Evolutionary conservation across 345 rosid species (phyloP).

Genomic region (Citrus unshiu): DNA sequence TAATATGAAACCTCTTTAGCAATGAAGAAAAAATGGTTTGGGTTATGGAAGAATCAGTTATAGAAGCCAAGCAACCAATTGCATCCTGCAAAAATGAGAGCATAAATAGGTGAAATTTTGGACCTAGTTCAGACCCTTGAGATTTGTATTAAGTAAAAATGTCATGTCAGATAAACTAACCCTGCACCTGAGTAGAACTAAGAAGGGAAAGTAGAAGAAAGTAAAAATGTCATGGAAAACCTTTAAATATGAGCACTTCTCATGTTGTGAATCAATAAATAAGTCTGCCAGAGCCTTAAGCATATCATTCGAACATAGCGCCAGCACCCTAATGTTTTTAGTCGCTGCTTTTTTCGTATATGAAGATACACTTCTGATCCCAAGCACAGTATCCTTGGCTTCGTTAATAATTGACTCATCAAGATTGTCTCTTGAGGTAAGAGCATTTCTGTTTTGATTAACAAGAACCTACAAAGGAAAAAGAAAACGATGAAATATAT

Average conservation of each 20-base stretch:
- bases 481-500: neutral
- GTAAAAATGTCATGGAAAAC: conserved; percentile 23
- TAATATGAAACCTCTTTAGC: conserved; percentile 54
- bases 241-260: conserved; percentile 61
- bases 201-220: neutral
- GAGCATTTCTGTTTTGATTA: conserved; percentile 58
- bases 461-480: conserved; percentile 53
- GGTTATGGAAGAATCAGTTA: conserved; percentile 61
- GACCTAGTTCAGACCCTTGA: neutral
- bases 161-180: neutral
- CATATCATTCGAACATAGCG: conserved; percentile 60
- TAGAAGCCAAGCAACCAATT: conserved; percentile 76
- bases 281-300: conserved; percentile 65
- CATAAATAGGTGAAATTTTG: neutral
- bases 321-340: conserved; percentile 63
- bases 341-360: conserved; percentile 69
- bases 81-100: conserved; percentile 59
- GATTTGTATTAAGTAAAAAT: neutral
- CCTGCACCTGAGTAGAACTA: neutral
- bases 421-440: conserved; percentile 26
- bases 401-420: conserved; percentile 21
- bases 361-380: conserved; percentile 26
- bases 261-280: conserved; percentile 43
- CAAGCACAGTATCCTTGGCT: conserved; percentile 31
- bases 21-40: conserved; percentile 52